Evolutionary conservation across 1,284 basidiomycete species (phyloP).

Genomic region (Ustilago lituana): DNA sequence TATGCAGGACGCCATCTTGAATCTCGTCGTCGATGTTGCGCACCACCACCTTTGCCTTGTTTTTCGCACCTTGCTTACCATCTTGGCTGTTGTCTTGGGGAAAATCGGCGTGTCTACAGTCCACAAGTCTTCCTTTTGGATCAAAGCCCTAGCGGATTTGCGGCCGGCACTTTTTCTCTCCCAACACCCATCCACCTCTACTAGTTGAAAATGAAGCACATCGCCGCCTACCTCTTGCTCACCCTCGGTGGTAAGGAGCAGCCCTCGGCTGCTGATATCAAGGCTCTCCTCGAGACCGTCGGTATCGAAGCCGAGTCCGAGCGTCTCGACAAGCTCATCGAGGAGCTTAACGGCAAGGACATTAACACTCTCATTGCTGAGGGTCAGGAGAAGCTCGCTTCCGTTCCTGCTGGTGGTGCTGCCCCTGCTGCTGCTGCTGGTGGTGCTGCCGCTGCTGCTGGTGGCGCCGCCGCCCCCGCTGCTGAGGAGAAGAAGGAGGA

Average conservation of each 20-base stretch:
- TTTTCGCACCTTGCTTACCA: too few species aligned
- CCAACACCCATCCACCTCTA: conserved; percentile 5
- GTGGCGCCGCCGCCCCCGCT: conserved; percentile 76
- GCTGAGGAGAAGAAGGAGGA: conserved; percentile 68
- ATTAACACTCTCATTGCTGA: conserved; percentile 86
- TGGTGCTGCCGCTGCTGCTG: conserved; percentile 74
- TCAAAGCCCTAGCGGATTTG: conserved; percentile 67
- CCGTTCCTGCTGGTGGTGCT: conserved; percentile 73
- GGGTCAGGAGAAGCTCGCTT: conserved; percentile 90
- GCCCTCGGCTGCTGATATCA: conserved; percentile 89
- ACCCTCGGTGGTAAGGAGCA: conserved; percentile 88
- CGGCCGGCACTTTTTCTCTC: conserved; percentile 53
- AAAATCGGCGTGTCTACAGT: conserved; percentile 53
- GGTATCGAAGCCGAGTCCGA: conserved; percentile 87
- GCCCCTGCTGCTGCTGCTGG: conserved; percentile 68
- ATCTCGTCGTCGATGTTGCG: too few species aligned
- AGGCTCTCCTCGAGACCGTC: conserved; percentile 84
- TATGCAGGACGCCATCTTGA: too few species aligned
- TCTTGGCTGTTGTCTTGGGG: conserved; percentile 28
- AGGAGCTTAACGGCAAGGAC: conserved; percentile 92
- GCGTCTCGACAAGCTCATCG: conserved; percentile 84
- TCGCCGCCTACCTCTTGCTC: conserved; percentile 85
- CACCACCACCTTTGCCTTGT: too few species aligned
- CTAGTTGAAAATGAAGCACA: conserved; percentile 61
- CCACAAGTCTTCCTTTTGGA: conserved; percentile 79